A percentile compares a stretch with the other conserved stretches of the same genome.
These are phyloP conservation scores for Geotrichum aggregatum DNA, from an alignment of 1,139 yeast genomes.

Conservation along the genomic window DNA sequence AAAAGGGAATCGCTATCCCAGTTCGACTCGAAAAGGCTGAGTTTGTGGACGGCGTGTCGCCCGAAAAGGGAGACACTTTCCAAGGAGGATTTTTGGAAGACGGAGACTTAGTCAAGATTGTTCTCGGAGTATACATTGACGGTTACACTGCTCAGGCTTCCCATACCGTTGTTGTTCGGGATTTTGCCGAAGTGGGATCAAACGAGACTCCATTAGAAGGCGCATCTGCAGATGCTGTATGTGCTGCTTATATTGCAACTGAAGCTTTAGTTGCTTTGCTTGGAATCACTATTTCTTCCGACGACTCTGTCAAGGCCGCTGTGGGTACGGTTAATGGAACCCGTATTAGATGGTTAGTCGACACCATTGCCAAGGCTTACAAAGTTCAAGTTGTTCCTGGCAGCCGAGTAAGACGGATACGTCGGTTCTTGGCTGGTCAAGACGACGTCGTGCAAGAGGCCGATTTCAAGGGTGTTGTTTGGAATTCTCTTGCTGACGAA, in stretches of 20 bases:
- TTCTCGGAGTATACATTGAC: slow-evolving; percentile 73
- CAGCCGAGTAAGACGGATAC: slow-evolving; percentile 80
- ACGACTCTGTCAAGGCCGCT: slow-evolving; percentile 52
- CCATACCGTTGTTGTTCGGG: slow-evolving; percentile 79
- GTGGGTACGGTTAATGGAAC: slow-evolving; percentile 53
- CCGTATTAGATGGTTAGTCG: slow-evolving; percentile 68
- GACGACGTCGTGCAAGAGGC: slow-evolving; percentile 86
- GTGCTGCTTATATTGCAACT: slow-evolving; percentile 84
- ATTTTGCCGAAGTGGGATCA: slow-evolving; percentile 40
- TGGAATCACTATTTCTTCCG: slow-evolving; percentile 71
- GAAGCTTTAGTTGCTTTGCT: slow-evolving; percentile 75
- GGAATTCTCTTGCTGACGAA: slow-evolving; percentile 86
- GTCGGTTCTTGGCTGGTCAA: slow-evolving; percentile 94
- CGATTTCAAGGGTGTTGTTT: slow-evolving; percentile 86
- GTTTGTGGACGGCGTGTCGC: slow-evolving; percentile 73
- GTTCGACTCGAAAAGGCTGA: slow-evolving; percentile 82
- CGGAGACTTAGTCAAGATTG: slow-evolving; percentile 79
- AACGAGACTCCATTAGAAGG: slow-evolving; percentile 82
- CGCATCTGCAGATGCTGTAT: slow-evolving; percentile 77
- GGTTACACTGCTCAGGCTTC: slow-evolving; percentile 86
- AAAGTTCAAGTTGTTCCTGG: slow-evolving; percentile 87
- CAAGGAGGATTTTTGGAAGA: slow-evolving; percentile 47
- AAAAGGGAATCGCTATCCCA: slow-evolving; percentile 88
- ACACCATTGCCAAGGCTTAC: slow-evolving; percentile 72
- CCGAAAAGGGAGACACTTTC: slow-evolving; percentile 68